Conservation (phyloP, 2,329 filamentous ascomycete species). For the Fusarium sp. region DNA sequence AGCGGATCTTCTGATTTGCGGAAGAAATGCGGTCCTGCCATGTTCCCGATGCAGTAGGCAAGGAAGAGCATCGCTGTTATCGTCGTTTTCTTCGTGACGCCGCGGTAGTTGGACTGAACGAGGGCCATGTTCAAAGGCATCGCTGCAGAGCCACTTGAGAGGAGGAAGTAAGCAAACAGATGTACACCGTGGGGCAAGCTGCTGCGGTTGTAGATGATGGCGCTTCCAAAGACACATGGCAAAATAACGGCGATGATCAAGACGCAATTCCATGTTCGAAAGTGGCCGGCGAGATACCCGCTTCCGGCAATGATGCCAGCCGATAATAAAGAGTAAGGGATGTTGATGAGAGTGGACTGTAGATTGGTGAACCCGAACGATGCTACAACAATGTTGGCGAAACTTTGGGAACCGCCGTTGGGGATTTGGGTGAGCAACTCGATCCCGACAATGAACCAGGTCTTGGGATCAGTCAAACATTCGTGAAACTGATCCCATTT, state of each 20-base stretch:
- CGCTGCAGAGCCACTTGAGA: constrained; percentile 63
- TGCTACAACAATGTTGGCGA: constrained; percentile 66
- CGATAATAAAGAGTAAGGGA: constrained; percentile 66
- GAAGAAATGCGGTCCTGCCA: constrained; percentile 67
- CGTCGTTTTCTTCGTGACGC: constrained; percentile 70
- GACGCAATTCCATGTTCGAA: constrained; percentile 61
- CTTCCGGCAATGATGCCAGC: constrained; percentile 59
- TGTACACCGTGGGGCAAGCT: constrained; percentile 55
- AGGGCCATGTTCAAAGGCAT: constrained; percentile 67
- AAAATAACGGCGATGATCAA: constrained; percentile 62
- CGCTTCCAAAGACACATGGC: constrained; percentile 63
- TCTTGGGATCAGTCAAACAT: constrained; percentile 67
- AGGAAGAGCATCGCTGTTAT: constrained; percentile 66
- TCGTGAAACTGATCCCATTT: constrained; percentile 63
- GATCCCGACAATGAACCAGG: constrained; percentile 67
- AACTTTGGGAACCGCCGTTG: constrained; percentile 70
- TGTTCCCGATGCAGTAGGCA: constrained; percentile 66
- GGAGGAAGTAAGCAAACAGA: constrained; percentile 67
- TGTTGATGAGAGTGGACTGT: constrained; percentile 66
- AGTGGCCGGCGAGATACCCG: constrained; percentile 63
- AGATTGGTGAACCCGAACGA: constrained; percentile 67
- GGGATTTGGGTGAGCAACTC: constrained; percentile 67
- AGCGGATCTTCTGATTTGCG: constrained; percentile 58
- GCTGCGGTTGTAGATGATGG: constrained; percentile 61
- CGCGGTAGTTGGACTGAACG: constrained; percentile 65